Conservation (phyloP, 768 basidiomycete genomes). For the Leccinum fibrillosum region DNA sequence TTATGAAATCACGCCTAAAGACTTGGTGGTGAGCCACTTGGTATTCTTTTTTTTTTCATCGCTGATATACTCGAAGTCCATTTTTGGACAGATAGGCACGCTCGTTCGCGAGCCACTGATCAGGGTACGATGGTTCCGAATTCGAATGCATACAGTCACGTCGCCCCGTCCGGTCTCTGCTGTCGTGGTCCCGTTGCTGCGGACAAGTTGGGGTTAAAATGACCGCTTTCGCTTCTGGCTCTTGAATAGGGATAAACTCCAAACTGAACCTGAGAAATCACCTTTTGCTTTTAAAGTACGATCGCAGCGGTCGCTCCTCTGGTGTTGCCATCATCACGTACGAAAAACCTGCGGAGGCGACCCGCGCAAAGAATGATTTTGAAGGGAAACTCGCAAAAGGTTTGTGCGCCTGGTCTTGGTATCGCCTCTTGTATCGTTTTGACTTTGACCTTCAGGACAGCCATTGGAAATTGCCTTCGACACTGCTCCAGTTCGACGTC, state of each 20-base stretch:
- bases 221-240: constrained; percentile 44
- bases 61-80: constrained; percentile 47
- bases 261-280: constrained; percentile 58
- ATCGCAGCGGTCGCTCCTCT: constrained; percentile 89
- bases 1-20: constrained; percentile 87
- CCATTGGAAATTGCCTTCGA: constrained; percentile 73
- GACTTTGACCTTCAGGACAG: constrained; percentile 51
- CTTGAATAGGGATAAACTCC: constrained; percentile 36
- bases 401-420: constrained; percentile 25
- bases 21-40: constrained; percentile 68
- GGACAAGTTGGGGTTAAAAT: constrained; percentile 31
- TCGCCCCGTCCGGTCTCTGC: constrained; percentile 33
- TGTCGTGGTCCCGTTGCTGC: constrained; percentile 29
- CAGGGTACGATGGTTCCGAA: constrained; percentile 77
- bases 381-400: constrained; percentile 89
- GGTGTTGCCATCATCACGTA: constrained; percentile 80
- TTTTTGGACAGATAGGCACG: constrained; percentile 91
- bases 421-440: neutral
- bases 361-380: constrained; percentile 78
- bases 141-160: constrained; percentile 35
- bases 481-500: constrained; percentile 40
- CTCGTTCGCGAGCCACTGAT: constrained; percentile 90
- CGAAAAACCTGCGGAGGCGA: constrained; percentile 76
- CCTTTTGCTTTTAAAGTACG: constrained; percentile 70
- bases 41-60: neutral